Evolutionary conservation across 495 filamentous ascomycete genomes (phyloP).

Genomic region (Sporormia fimetaria): DNA sequence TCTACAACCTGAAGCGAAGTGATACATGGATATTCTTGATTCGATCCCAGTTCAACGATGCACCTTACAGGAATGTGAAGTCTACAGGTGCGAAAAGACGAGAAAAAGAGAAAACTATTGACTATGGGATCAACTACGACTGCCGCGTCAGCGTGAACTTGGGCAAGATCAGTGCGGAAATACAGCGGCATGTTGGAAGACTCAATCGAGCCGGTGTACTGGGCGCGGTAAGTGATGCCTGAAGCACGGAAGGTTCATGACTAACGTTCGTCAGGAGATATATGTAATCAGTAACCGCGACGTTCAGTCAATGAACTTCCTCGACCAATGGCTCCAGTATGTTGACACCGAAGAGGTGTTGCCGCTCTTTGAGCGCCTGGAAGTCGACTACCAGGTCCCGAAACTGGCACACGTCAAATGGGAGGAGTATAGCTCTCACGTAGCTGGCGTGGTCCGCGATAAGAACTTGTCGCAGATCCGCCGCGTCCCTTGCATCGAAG

Average conservation of each 20-base stretch:
- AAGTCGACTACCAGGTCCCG: slow-evolving; percentile 34
- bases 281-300: slow-evolving; percentile 46
- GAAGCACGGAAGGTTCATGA: neutral
- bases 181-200: slow-evolving; percentile 36
- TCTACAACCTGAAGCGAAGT: slow-evolving; percentile 34
- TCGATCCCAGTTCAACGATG: slow-evolving; percentile 33
- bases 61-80: slow-evolving; percentile 29
- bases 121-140: slow-evolving; percentile 35
- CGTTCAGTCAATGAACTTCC: slow-evolving; percentile 33
- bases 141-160: slow-evolving; percentile 37
- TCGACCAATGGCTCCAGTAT: slow-evolving; percentile 41
- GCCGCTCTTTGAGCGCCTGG: slow-evolving; percentile 36
- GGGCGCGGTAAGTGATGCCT: slow-evolving; percentile 34
- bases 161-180: slow-evolving; percentile 36
- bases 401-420: slow-evolving; percentile 31
- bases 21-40: slow-evolving; percentile 39
- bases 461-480: slow-evolving; percentile 20
- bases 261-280: slow-evolving; percentile 32
- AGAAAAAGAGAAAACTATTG: slow-evolving; percentile 33
- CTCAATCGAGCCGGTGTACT: slow-evolving; percentile 35
- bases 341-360: slow-evolving; percentile 38
- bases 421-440: slow-evolving; percentile 23
- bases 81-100: slow-evolving; percentile 31
- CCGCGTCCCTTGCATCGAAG: neutral
- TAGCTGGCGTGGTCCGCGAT: slow-evolving; percentile 28